Conservation (phyloP, 768 basidiomycete species). For the Xerocomellus dryophilus region DNA sequence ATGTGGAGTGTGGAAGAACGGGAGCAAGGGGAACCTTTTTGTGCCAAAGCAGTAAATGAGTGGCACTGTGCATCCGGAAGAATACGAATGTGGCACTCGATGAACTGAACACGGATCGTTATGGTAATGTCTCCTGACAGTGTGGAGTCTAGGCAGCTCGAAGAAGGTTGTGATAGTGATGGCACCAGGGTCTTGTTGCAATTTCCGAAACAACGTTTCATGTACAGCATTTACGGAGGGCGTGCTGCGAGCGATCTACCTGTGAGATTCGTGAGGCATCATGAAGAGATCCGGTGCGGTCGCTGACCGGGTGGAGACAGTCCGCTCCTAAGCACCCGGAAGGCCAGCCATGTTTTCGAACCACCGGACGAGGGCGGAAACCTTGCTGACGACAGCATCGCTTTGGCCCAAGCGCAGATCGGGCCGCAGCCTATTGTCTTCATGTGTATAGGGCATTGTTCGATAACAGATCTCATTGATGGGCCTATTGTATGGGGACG, state of each 20-base stretch:
- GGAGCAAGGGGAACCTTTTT: constrained; percentile 13
- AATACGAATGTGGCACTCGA: constrained; percentile 11
- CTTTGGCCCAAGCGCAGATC: constrained; percentile 70
- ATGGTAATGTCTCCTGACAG: constrained; percentile 10
- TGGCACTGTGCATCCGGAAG: constrained; percentile 7
- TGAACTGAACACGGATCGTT: constrained; percentile 13
- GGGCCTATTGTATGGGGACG: constrained; percentile 66
- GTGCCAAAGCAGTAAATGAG: constrained; percentile 15
- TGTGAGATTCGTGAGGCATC: constrained; percentile 4
- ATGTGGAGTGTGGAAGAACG: constrained; percentile 11
- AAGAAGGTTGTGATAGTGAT: constrained; percentile 22
- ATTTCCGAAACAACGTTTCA: constrained; percentile 30
- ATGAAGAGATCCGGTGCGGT: constrained; percentile 7
- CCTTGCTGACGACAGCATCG: constrained; percentile 65
- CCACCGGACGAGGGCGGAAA: constrained; percentile 65
- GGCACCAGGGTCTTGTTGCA: constrained; percentile 10
- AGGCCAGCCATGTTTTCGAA: constrained; percentile 73
- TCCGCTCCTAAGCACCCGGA: constrained; percentile 13
- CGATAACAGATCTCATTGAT: constrained; percentile 71
- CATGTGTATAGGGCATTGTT: constrained; percentile 61
- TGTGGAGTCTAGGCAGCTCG: constrained; percentile 16
- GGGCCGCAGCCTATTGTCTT: constrained; percentile 62
- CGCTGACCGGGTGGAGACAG: constrained; percentile 13
- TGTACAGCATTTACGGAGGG: constrained; percentile 19
- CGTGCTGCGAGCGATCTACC: constrained; percentile 11